Base-by-base conservation (phyloP, 192 early-diverging fungal species). In the Chytriomyces hyalinus region DNA sequence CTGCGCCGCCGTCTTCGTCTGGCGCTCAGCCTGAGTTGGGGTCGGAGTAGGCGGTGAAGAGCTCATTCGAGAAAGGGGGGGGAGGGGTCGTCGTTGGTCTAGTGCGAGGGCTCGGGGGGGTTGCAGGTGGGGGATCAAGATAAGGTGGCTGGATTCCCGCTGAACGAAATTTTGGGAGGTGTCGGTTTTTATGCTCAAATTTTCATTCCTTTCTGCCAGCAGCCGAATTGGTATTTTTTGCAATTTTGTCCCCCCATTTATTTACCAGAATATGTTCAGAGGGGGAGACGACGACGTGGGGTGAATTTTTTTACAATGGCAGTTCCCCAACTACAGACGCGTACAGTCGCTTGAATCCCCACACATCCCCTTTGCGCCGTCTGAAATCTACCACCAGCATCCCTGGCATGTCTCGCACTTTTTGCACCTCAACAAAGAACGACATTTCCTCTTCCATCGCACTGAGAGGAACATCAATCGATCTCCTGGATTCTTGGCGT, bases 281-380 rank as follows among this genome's bases (percentile, higher is more conserved):
- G 36, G 36, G 28, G 36, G 36, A 4, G 36, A 36, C 24, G 0
- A 26, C 24, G 24, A 36, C 1, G 36, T n/a, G 36, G 36, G 36
- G 36, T 36, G 36, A 57, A 57, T 4, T 2, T 4, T 4, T 15
- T 62, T 61, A 64, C 59, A 76, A 44, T 15, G 77, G 77, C 20
- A 78, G 49, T 26, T 74, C 36, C 44, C 24, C 53, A 10, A 78
- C 61, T 9, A 78, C 43, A n/a, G 43, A 13, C 43, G 15, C 15
- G 26, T 78, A 78, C 51, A 78, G 44, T 15, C 77, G 28, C 20
- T 78, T 78, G 70, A 78, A 78, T 11, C 43, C 77, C 77, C 77
- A 78, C 53, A 77, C 62, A 49, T 78, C 77, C 13, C 77, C 77
- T 26, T 51, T 47, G 36, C 61, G 1, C 63, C 77, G 43, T 22